Evolutionary conservation across 2,329 filamentous ascomycete genomes (phyloP), one percentile per base, ranked within the genome.

Genomic region (Aureobasidium pullulans): DNA sequence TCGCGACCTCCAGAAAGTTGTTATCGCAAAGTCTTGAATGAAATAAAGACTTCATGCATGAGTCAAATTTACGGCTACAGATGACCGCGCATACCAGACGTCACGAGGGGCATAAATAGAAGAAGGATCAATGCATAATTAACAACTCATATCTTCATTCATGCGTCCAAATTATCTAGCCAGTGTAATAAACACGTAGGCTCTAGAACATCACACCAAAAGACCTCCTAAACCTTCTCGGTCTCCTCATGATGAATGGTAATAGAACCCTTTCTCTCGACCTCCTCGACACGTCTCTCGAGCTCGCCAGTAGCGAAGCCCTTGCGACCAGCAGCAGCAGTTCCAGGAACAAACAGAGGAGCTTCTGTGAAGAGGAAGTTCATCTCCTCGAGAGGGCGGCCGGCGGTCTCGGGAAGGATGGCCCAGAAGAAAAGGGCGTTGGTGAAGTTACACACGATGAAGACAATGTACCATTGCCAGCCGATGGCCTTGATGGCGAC

Each of bases 381-480:
- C 67, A 70, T 68, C 72, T 87, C 84, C 66, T 88, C 86, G 1
- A 88, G 77, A 0, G 85, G 81, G 15, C 84, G 75, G 64, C 80
- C 81, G 57, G 79, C 80, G 0, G 86, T 89, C 72, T 88, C 86
- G 0, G 86, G 86, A 42, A 88, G 76, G 52, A 88, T 71, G 2
- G 79, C 76, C 78, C 83, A 89, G 76, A 89, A 89, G 74, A 85
- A 86, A 32, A 86, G 31, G 0, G 83, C 83, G 64, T 86, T 86
- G 29, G 83, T 85, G 66, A 87, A 82, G 69, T 89, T 89, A 70
- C 85, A 87, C 34, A 88, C 73, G 67, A 89, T 87, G 69, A 84
- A 85, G 16, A 88, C 67, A 57, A 82, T 74, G 67, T 85, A 86
- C 68, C 74, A 86, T 44, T 69, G 73, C 69, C 79, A 86, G 6